Evolutionary conservation across 805 yeast species (phyloP).

Genomic region (Nakazawaea ernobii): DNA sequence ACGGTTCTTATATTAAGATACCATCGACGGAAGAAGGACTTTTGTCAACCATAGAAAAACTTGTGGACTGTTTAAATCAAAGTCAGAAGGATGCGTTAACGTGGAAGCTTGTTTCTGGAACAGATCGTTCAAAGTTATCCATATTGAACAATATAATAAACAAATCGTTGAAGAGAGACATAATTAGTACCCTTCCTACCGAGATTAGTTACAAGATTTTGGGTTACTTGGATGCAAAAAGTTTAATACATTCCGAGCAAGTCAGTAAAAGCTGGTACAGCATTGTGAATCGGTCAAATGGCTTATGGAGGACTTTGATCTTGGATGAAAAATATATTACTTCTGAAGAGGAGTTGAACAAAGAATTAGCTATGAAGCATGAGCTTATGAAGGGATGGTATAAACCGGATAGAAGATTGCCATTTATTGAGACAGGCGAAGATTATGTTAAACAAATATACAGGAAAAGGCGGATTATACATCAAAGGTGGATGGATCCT

Average conservation of each 20-base stretch:
- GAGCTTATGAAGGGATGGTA: slow-evolving; percentile 14
- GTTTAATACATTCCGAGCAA: slow-evolving; percentile 53
- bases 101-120: slow-evolving; percentile 46
- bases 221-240: slow-evolving; percentile 52
- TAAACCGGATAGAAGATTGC: slow-evolving; percentile 10
- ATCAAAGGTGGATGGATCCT: slow-evolving; percentile 78
- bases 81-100: slow-evolving; percentile 41
- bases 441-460: slow-evolving; percentile 46
- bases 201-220: slow-evolving; percentile 70
- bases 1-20: slow-evolving; percentile 33
- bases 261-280: slow-evolving; percentile 70
- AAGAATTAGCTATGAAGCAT: slow-evolving; percentile 10
- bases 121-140: slow-evolving; percentile 58
- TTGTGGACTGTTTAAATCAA: slow-evolving; percentile 34
- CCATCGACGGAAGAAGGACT: slow-evolving; percentile 10
- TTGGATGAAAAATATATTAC: slow-evolving; percentile 56
- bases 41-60: slow-evolving; percentile 17
- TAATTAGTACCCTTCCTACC: slow-evolving; percentile 62
- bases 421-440: slow-evolving; percentile 12
- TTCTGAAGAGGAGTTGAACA: slow-evolving; percentile 34
- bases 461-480: slow-evolving; percentile 51
- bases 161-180: slow-evolving; percentile 62
- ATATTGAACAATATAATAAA: slow-evolving; percentile 48
- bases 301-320: slow-evolving; percentile 66
- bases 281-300: slow-evolving; percentile 52